Base-by-base conservation (phyloP, 805 yeast species). In the Pichia phayaonensis region DNA sequence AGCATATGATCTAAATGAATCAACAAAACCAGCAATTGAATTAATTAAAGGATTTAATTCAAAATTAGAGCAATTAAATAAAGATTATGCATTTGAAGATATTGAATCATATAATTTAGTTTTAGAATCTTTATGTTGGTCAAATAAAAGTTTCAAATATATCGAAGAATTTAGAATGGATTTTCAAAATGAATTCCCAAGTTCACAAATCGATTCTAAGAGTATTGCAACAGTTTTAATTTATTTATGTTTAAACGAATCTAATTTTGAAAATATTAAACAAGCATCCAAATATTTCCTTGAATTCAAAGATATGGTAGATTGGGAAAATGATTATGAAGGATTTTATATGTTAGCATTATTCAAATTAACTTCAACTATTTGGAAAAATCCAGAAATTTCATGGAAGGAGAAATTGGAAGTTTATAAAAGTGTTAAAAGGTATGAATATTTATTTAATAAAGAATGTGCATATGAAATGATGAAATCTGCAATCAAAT, bases 371-470 rank as follows among this genome's bases (percentile, higher is more conserved):
- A 55, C 66, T 22, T 44, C 60, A 1, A 29, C 38, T 5, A 59
- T 62, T 46, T 58, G 61, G 50, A 50, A 55, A 40, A 45, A 53
- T 10, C 43, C 57, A 41, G 44, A 48, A 16, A 55, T 59, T 34
- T 56, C 57, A 20, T 44, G 59, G 40, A 22, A 46, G 10, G 42
- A 44, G 10, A 65, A 62, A 42, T 51, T 59, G 22, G 62, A 66
- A 22, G 62, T 70, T 36, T 76, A 76, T 51, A 67, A 71, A 50
- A 71, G 70, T 40, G 67, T 79, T 36, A 67, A 73, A 48, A 60
- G 62, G n/a, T 73, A 68, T 52, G 70, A 72, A 8, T 62, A 63
- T 16, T 59, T 57, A 8, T 56, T 78, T 8, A 70, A 72, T 44
- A 64, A 72, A 15, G 61, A 58, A 1, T 66, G 79, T 0, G 65